phyloP scores from a whole-genome alignment of 495 filamentous ascomycete species.

The Margaritispora aquatica region DNA sequence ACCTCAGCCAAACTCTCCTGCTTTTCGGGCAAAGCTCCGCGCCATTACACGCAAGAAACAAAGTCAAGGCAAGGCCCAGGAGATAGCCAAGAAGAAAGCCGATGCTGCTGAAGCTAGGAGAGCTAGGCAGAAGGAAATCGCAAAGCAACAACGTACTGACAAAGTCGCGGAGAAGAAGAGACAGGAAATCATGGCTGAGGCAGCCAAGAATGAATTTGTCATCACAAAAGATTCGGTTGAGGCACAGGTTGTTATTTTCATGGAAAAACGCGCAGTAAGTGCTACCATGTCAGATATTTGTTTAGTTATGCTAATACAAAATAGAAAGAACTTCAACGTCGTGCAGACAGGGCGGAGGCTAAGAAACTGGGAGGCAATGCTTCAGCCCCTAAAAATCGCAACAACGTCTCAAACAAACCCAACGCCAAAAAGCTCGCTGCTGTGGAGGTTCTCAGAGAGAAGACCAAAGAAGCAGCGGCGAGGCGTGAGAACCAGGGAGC shows the following conservation, averaged over 20 bases:
- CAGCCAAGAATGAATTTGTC: neutral
- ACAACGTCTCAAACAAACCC: neutral
- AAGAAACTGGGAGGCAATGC: neutral
- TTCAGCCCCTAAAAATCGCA: neutral
- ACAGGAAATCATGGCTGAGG: conserved; percentile 6
- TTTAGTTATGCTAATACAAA: neutral
- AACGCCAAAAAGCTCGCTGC: neutral
- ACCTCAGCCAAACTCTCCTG: neutral
- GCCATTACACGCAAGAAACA: neutral
- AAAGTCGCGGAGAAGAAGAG: neutral
- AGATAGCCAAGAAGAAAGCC: neutral
- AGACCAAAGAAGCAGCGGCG: neutral
- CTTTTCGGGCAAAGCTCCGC: neutral
- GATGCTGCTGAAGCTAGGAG: neutral
- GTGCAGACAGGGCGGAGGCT: neutral
- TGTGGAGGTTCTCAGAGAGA: neutral
- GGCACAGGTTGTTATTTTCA: conserved; percentile 5
- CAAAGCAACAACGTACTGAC: neutral
- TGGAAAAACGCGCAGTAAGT: conserved; percentile 13
- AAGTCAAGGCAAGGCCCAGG: neutral
- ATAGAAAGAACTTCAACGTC: neutral
- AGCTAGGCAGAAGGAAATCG: neutral
- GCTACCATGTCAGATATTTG: neutral
- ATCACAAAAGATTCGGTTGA: conserved; percentile 4
- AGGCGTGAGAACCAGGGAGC: neutral